Base-by-base conservation (phyloP, 2,329 filamentous ascomycete species). In the Trichoderma sp. region DNA sequence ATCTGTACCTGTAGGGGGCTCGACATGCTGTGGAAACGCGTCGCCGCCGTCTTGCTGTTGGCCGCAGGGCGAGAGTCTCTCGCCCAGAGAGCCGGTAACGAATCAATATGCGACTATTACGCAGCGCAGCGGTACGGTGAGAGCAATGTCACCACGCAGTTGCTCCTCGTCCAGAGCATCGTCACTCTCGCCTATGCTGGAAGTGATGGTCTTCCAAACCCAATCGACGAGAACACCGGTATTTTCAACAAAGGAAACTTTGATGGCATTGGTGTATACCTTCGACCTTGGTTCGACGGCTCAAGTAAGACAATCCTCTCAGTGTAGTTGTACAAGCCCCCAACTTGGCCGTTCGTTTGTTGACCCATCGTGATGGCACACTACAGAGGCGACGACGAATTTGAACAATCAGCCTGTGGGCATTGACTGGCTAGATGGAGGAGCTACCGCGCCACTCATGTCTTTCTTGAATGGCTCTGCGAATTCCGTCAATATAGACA, bases 51-150 rank as follows among this genome's bases (percentile, higher is more conserved):
- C 50, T 68, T 67, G 18, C 50, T 75, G 29, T 24, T 75, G 27
- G 56, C 63, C n/a, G 35, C 53, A 27, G 64, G 72, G 63, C 64
- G 27, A n/a, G 29, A 45, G 29, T 27, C 27, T 9, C 21, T 69
- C 29, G 72, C 64, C 29, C 72, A 75, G 11, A 59, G 72, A 24
- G 53, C 64, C 21, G 64, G 38, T 35, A 31, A 67, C 31, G 72
- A 71, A 29, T 79, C 80, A 41, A 80, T 83, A 29, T 83, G 82
- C 73, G 82, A 83, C 72, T 83, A 81, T 67, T 83, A 83, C 67
- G 80, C 82, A 3, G 67, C 77, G 6, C 56, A 75, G 12, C 71
- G 64, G 6, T 83, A 78, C 69, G 81, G 81, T 5, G 75, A 73
- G 12, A 81, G 77, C 64, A 80, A 78, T 59, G 78, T 64, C 8